These are phyloP conservation scores for Auricularia heimuer DNA, from an alignment of 768 basidiomycete species.

Conservation along the genomic window DNA sequence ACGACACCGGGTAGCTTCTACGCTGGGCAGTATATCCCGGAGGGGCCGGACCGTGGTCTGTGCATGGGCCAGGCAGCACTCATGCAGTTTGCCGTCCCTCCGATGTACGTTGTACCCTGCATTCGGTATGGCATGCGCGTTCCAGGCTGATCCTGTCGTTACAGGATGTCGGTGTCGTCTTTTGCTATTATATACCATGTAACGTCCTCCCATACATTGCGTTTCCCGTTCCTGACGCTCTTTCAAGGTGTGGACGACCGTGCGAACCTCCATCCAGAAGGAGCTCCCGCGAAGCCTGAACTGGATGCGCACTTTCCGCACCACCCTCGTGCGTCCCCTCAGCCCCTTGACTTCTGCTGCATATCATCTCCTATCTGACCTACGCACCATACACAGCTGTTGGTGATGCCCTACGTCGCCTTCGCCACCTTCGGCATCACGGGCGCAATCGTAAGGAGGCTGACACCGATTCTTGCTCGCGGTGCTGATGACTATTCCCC, in stretches of 20 bases:
- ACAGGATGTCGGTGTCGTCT: background rate
- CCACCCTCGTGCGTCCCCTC: background rate
- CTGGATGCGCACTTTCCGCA: background rate
- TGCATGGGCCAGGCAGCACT: background rate
- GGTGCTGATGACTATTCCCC: no score
- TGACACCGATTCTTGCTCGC: no score
- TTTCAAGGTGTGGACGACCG: background rate
- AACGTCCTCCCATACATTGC: no score
- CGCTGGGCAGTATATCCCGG: background rate
- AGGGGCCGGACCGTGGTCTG: background rate
- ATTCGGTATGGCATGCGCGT: no score
- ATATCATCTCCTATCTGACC: background rate
- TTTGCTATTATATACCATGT: background rate
- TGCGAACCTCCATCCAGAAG: background rate
- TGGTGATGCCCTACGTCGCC: background rate
- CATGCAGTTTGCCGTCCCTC: background rate
- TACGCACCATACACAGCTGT: background rate
- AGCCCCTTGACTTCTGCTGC: background rate
- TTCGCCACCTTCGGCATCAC: background rate
- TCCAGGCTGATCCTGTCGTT: no score
- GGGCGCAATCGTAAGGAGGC: background rate
- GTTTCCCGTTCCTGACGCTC: no score
- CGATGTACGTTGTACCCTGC: background rate
- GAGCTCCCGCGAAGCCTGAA: background rate
- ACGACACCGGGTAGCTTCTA: background rate